These are phyloP conservation scores for Alternaria triticimaculans DNA, from an alignment of 2,329 filamentous ascomycete genomes.

Conservation along the genomic window DNA sequence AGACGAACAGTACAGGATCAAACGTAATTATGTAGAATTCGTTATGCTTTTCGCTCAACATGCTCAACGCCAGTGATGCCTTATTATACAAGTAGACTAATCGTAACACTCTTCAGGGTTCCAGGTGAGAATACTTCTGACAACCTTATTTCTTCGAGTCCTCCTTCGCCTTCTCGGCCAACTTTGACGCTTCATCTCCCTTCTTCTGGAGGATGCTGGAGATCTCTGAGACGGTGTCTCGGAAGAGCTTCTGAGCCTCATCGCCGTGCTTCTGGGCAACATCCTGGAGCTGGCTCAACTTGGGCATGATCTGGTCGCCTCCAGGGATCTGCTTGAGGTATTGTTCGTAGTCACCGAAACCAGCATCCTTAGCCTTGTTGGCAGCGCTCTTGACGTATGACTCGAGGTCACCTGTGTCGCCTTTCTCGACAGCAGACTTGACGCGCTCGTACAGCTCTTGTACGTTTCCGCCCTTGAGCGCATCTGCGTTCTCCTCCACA, in stretches of 20 bases:
- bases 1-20: no score
- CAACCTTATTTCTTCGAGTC: constrained; percentile 41
- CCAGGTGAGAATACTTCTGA: not conserved
- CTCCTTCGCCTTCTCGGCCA: constrained; percentile 46
- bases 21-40: no score
- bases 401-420: constrained; percentile 65
- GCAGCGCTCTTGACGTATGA: constrained; percentile 66
- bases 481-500: constrained; percentile 72
- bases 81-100: constrained; percentile 9
- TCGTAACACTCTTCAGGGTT: not conserved
- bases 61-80: constrained; percentile 12
- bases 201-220: constrained; percentile 45
- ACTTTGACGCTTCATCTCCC: constrained; percentile 38
- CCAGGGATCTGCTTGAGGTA: constrained; percentile 71
- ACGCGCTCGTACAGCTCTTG: constrained; percentile 68
- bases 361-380: constrained; percentile 64
- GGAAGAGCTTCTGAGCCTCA: constrained; percentile 72
- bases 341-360: constrained; percentile 61
- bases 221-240: constrained; percentile 60
- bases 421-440: constrained; percentile 66
- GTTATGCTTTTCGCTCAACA: not conserved
- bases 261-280: constrained; percentile 71
- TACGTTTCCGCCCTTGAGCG: constrained; percentile 71
- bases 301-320: constrained; percentile 68
- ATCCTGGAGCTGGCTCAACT: constrained; percentile 69